phyloP scores from a whole-genome alignment of 495 filamentous ascomycete species.

The Neurospora hispaniola region DNA sequence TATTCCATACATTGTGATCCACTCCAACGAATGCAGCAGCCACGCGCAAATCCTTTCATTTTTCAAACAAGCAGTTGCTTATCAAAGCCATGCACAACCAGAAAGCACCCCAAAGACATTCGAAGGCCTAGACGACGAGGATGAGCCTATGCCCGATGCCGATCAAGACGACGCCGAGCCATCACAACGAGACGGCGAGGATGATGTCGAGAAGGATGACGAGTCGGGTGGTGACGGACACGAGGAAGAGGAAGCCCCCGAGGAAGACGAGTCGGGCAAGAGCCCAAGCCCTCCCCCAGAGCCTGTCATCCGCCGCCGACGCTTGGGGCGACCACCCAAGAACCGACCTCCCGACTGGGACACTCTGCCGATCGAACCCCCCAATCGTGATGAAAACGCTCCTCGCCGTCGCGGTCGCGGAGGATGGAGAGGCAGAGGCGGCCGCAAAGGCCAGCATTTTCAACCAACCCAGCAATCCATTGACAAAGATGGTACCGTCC shows the following conservation, averaged over 20 bases:
- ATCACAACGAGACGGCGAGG: slow-evolving; percentile 15
- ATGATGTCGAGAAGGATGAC: slow-evolving; percentile 27
- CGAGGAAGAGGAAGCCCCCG: slow-evolving; percentile 26
- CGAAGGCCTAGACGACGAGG: slow-evolving; percentile 39
- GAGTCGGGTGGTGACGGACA: slow-evolving; percentile 34
- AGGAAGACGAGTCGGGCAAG: slow-evolving; percentile 34
- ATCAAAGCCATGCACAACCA: slow-evolving; percentile 13
- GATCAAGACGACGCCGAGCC: slow-evolving; percentile 31
- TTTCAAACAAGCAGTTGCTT: slow-evolving; percentile 1
- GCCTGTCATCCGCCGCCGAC: slow-evolving; percentile 57
- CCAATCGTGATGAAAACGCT: slow-evolving; percentile 46
- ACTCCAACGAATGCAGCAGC: neutral
- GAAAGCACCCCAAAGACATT: slow-evolving; percentile 41
- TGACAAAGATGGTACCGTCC: slow-evolving; percentile 89
- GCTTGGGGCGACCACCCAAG: slow-evolving; percentile 79
- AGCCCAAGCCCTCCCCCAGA: slow-evolving; percentile 45
- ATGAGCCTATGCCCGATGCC: slow-evolving; percentile 40
- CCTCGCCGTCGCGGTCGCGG: slow-evolving; percentile 58
- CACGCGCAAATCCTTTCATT: neutral
- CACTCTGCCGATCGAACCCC: slow-evolving; percentile 43
- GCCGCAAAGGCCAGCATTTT: slow-evolving; percentile 63
- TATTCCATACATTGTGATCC: neutral
- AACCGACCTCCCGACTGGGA: slow-evolving; percentile 71
- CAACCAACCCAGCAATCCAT: slow-evolving; percentile 65
- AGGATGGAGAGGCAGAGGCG: slow-evolving; percentile 54